A percentile compares a stretch with the other conserved stretches of the same genome.
Evolutionary conservation across 257 asterid species (phyloP).

Genomic region (Ilex aquifolium): DNA sequence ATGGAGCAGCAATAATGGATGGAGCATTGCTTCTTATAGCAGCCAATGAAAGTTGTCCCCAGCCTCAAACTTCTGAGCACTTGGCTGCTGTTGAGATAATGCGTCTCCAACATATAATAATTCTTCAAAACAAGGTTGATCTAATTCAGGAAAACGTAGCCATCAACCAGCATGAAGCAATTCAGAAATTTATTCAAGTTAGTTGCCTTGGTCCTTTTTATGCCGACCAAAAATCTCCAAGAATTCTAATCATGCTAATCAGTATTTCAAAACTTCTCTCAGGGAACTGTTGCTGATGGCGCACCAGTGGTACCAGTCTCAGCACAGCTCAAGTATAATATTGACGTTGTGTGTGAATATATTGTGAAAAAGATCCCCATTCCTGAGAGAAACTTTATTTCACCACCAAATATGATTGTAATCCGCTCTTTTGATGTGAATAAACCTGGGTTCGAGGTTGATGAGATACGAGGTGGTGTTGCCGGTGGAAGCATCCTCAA

Average conservation of each 20-base stretch:
- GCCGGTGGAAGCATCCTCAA: conserved; percentile 98
- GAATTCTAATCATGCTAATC: not conserved
- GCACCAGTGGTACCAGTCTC: conserved; percentile 97
- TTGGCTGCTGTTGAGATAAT: conserved; percentile 94
- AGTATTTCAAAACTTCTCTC: conserved; percentile 19
- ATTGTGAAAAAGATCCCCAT: conserved; percentile 84
- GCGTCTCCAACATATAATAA: conserved; percentile 89
- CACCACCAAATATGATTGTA: conserved; percentile 96
- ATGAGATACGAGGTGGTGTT: conserved; percentile 94
- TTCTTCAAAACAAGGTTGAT: conserved; percentile 96
- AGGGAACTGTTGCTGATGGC: conserved; percentile 94
- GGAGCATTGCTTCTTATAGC: conserved; percentile 94
- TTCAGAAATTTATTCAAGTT: conserved; percentile 89
- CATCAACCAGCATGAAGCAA: conserved; percentile 95
- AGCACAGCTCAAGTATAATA: conserved; percentile 91
- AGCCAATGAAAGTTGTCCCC: conserved; percentile 95
- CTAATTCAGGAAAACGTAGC: conserved; percentile 98
- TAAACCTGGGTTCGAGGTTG: conserved; percentile 97
- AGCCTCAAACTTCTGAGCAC: conserved; percentile 98
- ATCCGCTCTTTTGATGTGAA: conserved; percentile 97
- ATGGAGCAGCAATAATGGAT: conserved; percentile 96
- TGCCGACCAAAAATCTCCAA: not conserved
- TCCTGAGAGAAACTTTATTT: conserved; percentile 76
- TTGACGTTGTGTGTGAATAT: conserved; percentile 89
- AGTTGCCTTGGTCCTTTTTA: conserved; percentile 9